Evolutionary conservation across 768 basidiomycete genomes (phyloP).

Genomic region (Naganishia randhawae): DNA sequence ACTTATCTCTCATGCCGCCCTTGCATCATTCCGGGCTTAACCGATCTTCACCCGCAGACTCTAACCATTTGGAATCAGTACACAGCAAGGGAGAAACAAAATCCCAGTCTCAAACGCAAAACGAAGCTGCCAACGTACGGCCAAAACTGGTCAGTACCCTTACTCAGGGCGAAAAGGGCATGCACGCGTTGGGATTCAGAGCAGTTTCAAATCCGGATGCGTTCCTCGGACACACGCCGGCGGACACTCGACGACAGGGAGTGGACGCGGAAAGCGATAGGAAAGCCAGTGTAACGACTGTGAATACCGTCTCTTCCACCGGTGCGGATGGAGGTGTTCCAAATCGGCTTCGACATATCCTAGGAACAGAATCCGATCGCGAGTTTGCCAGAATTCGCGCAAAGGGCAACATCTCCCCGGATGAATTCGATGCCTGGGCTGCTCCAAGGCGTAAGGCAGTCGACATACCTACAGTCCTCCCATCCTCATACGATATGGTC

Average conservation of each 20-base stretch:
- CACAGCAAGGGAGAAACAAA: background rate
- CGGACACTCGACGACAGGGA: background rate
- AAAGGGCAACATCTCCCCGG: background rate
- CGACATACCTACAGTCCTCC: background rate
- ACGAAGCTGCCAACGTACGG: background rate
- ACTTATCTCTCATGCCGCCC: background rate
- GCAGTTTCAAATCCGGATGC: background rate
- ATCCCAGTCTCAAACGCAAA: background rate
- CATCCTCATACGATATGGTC: background rate
- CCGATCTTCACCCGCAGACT: background rate
- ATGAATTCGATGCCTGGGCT: background rate
- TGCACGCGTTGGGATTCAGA: constrained; percentile 7
- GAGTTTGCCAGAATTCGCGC: background rate
- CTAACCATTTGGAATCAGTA: background rate
- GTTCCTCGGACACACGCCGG: background rate
- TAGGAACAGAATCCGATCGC: constrained; percentile 1
- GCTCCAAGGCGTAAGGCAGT: background rate
- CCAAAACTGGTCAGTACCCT: constrained; percentile 3
- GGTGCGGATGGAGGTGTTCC: background rate
- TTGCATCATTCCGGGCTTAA: background rate
- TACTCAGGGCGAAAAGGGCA: background rate
- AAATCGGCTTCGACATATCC: background rate
- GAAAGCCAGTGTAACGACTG: background rate
- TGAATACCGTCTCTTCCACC: background rate
- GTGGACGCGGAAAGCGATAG: background rate